Evolutionary conservation across 345 rosid species (phyloP).

Genomic region (Geranium brycei): DNA sequence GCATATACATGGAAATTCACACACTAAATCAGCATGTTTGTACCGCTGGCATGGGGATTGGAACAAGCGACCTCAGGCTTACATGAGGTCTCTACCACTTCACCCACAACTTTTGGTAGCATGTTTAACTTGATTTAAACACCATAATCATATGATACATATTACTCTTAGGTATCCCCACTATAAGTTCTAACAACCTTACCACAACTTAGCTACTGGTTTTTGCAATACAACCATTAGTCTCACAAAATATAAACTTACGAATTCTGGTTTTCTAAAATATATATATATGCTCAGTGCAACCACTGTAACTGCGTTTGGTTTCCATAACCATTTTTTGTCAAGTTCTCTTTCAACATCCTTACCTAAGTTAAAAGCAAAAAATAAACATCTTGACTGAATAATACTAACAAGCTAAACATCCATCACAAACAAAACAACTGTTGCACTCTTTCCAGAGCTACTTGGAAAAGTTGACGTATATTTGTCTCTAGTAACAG

Average conservation of each 20-base stretch:
- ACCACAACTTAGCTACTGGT: background rate
- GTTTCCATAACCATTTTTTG: background rate
- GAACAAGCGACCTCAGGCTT: too few relatives aligned
- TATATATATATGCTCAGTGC: background rate
- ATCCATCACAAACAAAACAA: background rate
- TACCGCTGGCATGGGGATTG: too few relatives aligned
- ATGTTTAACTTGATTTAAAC: background rate
- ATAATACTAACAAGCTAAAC: background rate
- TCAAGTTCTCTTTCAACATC: background rate
- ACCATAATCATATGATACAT: background rate
- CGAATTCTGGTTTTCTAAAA: background rate
- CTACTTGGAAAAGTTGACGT: background rate
- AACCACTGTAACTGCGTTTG: background rate
- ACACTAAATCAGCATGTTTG: too few relatives aligned
- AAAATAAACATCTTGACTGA: background rate
- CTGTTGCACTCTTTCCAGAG: too few relatives aligned
- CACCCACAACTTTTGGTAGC: too few relatives aligned
- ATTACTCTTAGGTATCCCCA: background rate
- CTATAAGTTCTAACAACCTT: background rate
- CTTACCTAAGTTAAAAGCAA: background rate
- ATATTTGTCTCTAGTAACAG: background rate
- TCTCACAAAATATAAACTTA: background rate
- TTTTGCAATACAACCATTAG: background rate
- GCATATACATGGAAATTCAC: background rate
- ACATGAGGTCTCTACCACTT: too few relatives aligned